Percentiles rank a stretch among this genome's conserved stretches.
These are phyloP conservation scores for Polygonum maritimum DNA, from an alignment of 148 eudicot species.

Conservation along the genomic window DNA sequence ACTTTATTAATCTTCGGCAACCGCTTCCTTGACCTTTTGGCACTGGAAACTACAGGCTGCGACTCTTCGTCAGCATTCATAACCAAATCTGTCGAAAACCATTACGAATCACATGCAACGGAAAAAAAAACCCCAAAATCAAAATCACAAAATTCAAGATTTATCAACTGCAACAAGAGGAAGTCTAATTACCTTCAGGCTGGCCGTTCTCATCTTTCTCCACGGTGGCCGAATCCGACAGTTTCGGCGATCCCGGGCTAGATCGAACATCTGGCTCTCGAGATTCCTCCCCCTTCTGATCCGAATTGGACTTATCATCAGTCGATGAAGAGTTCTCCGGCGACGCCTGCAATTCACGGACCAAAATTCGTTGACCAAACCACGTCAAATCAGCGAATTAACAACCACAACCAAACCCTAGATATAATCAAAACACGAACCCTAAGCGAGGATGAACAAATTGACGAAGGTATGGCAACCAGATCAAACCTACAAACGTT, in stretches of 20 bases:
- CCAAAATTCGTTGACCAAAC: not conserved
- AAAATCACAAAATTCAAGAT: not conserved
- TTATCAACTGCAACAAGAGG: conserved; percentile 8
- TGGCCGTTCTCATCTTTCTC: conserved; percentile 33
- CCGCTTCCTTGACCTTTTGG: conserved; percentile 47
- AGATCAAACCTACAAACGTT: not conserved
- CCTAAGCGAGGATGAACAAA: not conserved
- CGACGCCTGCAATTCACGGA: conserved; percentile 35
- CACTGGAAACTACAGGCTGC: conserved; percentile 13
- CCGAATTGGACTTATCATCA: conserved; percentile 31
- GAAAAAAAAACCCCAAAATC: not conserved
- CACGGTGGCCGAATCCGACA: conserved; percentile 24
- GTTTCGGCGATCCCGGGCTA: conserved; percentile 19
- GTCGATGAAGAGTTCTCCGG: conserved; percentile 56
- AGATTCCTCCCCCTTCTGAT: conserved; percentile 23
- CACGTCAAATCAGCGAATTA: not conserved
- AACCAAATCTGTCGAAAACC: conserved; percentile 22
- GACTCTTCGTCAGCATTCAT: conserved; percentile 29
- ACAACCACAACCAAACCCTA: not conserved
- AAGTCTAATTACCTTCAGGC: conserved; percentile 24
- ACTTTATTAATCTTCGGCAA: conserved; percentile 26
- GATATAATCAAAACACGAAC: conserved; percentile 1
- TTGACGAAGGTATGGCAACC: not conserved
- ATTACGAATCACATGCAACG: not conserved
- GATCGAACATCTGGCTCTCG: conserved; percentile 53